Evolutionary conservation across 108 stramenopile species (phyloP).

Genomic region (Mediolabrus comicus): DNA sequence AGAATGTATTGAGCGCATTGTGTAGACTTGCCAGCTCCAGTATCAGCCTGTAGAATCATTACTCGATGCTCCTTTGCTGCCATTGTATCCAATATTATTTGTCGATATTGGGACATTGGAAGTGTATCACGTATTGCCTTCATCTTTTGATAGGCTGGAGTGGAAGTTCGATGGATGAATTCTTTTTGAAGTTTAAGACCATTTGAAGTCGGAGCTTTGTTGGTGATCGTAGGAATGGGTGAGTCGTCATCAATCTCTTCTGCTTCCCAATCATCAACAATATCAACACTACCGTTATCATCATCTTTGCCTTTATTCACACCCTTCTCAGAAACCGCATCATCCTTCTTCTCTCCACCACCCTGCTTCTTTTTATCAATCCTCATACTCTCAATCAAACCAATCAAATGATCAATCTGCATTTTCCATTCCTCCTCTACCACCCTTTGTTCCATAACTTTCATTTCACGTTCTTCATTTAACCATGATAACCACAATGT

Average conservation of each 20-base stretch:
- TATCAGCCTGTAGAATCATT: conserved; percentile 68
- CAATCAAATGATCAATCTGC: conserved; percentile 35
- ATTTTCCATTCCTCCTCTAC: conserved; percentile 22
- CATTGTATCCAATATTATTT: conserved; percentile 48
- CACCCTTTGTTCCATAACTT: conserved; percentile 9
- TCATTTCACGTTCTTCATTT: conserved; percentile 31
- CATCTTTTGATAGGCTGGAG: conserved; percentile 46
- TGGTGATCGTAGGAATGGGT: not conserved
- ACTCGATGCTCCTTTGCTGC: conserved; percentile 40
- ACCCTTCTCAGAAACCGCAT: not conserved
- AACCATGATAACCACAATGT: conserved; percentile 71
- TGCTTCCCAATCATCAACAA: conserved; percentile 22
- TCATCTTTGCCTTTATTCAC: not conserved
- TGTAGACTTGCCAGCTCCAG: conserved; percentile 76
- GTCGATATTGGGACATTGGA: conserved; percentile 58
- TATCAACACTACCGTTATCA: not conserved
- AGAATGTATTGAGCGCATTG: conserved; percentile 77
- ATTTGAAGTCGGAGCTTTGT: not conserved
- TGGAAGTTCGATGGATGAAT: conserved; percentile 37
- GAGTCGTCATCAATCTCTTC: not conserved
- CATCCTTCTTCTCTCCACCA: not conserved
- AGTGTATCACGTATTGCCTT: conserved; percentile 35
- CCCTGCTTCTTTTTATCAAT: not conserved
- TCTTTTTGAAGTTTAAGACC: conserved; percentile 38
- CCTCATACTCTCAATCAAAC: conserved; percentile 23